These are phyloP conservation scores for Salix exigua DNA, from an alignment of 345 rosid genomes.

Conservation along the genomic window DNA sequence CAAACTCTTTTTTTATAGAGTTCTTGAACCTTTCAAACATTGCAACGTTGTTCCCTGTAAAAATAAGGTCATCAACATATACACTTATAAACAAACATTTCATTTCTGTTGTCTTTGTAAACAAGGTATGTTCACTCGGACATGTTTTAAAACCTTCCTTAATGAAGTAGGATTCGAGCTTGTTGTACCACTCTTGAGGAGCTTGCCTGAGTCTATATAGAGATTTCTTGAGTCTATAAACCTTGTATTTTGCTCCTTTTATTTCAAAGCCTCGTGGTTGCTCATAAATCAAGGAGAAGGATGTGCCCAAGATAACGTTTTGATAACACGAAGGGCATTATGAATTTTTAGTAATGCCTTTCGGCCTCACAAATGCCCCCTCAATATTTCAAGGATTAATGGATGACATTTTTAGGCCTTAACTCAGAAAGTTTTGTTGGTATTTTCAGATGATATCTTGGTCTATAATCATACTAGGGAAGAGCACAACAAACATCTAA, in stretches of 20 bases:
- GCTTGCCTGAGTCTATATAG: not conserved
- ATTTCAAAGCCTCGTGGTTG: not conserved
- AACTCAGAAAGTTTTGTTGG: no score
- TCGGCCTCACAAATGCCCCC: no score
- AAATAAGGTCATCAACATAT: not conserved
- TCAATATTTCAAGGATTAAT: no score
- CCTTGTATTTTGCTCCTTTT: not conserved
- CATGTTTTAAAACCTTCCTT: not conserved
- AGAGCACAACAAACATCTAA: no score
- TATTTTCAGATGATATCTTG: no score
- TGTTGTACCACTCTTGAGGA: not conserved
- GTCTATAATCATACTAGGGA: no score
- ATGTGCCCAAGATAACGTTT: no score
- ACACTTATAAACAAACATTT: not conserved
- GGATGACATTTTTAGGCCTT: no score
- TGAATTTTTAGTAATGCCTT: no score
- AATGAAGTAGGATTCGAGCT: not conserved
- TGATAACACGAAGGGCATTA: no score
- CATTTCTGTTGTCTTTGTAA: not conserved
- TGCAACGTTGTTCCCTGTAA: not conserved
- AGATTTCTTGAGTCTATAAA: not conserved
- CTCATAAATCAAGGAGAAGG: not conserved
- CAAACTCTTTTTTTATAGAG: not conserved
- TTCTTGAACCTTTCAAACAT: not conserved
- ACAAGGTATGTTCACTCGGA: not conserved